Conservation (phyloP, 2,329 filamentous ascomycete genomes). For the Aureobasidium sp. region DNA sequence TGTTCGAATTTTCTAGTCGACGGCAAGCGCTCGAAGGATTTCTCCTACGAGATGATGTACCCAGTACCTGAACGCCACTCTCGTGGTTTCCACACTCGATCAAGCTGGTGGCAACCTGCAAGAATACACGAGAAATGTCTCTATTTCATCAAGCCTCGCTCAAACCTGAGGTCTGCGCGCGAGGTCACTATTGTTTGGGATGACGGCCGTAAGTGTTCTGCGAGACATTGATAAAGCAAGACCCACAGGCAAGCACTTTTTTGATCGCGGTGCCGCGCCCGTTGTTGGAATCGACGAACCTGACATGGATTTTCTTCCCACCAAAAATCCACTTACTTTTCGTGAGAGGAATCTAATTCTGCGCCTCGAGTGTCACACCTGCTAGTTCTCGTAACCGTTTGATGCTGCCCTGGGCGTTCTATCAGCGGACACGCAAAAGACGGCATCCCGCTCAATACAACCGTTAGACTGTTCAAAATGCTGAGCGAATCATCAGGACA, state of each 20-base stretch:
- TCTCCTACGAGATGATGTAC: neutral
- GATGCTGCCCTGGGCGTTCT: neutral
- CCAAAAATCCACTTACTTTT: neutral
- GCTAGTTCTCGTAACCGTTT: neutral
- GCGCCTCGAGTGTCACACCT: neutral
- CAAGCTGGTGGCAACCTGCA: neutral
- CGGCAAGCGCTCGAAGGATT: neutral
- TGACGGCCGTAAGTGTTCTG: neutral
- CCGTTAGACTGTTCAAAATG: conserved; percentile 3
- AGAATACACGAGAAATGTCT: conserved; percentile 2
- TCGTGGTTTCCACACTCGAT: neutral
- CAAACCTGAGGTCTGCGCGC: neutral
- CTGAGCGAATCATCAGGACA: neutral
- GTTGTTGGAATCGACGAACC: neutral
- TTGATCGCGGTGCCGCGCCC: neutral
- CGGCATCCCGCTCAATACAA: conserved; percentile 8
- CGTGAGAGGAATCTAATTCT: neutral
- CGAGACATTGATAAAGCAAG: conserved; percentile 11
- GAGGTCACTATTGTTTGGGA: neutral
- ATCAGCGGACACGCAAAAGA: neutral
- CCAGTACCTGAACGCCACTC: neutral
- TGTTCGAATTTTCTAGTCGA: neutral
- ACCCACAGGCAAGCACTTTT: neutral
- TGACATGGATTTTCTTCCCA: neutral
- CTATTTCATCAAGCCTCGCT: neutral